These are phyloP conservation scores for Boechera divaricarpa DNA, from an alignment of 345 rosid species.

Conservation along the genomic window DNA sequence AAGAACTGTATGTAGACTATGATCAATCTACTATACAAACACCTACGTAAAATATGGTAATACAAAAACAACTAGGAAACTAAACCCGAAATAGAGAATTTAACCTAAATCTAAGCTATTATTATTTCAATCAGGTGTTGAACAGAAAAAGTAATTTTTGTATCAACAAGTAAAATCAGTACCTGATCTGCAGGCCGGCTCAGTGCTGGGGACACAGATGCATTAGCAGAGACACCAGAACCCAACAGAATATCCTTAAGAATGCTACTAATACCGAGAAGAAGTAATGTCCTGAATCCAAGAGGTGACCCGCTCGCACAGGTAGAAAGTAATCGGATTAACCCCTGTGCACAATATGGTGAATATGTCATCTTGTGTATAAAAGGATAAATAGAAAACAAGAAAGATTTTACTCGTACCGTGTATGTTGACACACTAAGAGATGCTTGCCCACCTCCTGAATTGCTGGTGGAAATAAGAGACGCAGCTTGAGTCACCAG, in stretches of 20 bases:
- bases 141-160: background rate
- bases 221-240: constrained; percentile 80
- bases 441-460: constrained; percentile 97
- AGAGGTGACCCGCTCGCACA: constrained; percentile 98
- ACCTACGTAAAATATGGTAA: background rate
- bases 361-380: constrained; percentile 40
- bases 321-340: constrained; percentile 93
- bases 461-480: constrained; percentile 89
- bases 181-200: constrained; percentile 99
- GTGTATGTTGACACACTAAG: constrained; percentile 90
- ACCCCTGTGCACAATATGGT: constrained; percentile 66
- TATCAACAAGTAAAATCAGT: constrained; percentile 21
- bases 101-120: constrained; percentile 10
- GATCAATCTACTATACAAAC: constrained; percentile 26
- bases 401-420: constrained; percentile 49
- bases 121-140: background rate
- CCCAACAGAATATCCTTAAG: constrained; percentile 91
- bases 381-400: background rate
- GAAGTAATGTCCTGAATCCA: constrained; percentile 91
- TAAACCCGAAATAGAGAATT: background rate
- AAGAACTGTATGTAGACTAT: constrained; percentile 4
- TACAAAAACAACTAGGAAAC: constrained; percentile 16
- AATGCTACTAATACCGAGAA: constrained; percentile 92
- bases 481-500: constrained; percentile 96
- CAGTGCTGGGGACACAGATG: constrained; percentile 87